Conservation (phyloP, 257 asterid species). For the Misopates orontium region DNA sequence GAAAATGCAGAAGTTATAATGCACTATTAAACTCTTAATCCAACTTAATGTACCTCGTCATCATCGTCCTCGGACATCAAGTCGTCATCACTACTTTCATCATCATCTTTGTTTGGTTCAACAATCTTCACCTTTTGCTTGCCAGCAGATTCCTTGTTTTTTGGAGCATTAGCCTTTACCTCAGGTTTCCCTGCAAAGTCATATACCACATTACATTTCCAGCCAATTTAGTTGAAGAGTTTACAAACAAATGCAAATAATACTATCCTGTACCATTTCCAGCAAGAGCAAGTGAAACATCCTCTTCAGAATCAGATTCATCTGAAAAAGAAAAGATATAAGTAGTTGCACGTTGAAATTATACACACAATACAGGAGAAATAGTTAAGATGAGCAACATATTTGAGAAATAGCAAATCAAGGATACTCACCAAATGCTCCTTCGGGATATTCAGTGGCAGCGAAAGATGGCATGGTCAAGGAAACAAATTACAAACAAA, state of each 20-base stretch:
- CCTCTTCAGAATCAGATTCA: slow-evolving; percentile 60
- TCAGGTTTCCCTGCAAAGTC: slow-evolving; percentile 42
- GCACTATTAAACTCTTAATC: slow-evolving; percentile 7
- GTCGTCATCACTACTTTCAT: slow-evolving; percentile 50
- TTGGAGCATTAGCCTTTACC: slow-evolving; percentile 38
- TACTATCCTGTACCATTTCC: slow-evolving; percentile 44
- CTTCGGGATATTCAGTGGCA: slow-evolving; percentile 39
- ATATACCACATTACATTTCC: neutral
- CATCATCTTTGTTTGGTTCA: slow-evolving; percentile 50
- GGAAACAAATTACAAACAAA: slow-evolving; percentile 31
- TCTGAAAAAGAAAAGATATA: slow-evolving; percentile 38
- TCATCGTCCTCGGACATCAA: slow-evolving; percentile 47
- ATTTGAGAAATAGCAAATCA: neutral
- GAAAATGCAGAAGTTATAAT: neutral
- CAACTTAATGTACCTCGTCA: slow-evolving; percentile 32
- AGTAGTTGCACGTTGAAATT: neutral
- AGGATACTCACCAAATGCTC: slow-evolving; percentile 39
- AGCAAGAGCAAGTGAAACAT: slow-evolving; percentile 38
- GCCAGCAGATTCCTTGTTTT: slow-evolving; percentile 50
- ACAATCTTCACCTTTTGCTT: slow-evolving; percentile 72
- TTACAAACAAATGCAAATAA: neutral
- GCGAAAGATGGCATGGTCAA: slow-evolving; percentile 40
- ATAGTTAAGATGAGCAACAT: neutral
- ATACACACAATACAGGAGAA: neutral
- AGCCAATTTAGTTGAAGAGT: neutral